Evolutionary conservation across 441 rosid species (phyloP), one percentile per base, ranked within the genome.

Genomic region (Pelargonium cotyledonis): DNA sequence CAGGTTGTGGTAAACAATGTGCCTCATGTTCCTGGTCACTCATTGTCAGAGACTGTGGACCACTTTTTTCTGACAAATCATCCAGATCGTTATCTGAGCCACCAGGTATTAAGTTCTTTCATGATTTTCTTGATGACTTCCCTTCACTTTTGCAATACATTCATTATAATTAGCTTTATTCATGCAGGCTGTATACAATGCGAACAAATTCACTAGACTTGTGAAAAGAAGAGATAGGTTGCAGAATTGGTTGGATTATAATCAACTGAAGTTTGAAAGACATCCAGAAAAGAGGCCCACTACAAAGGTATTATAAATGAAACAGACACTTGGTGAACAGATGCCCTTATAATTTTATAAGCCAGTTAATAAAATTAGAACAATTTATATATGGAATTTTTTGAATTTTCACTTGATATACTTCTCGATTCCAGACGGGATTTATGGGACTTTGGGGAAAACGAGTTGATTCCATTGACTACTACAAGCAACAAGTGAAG

Each of bases 1-100:
- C 85, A 95, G 99, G 99, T 95, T 63, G 96, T 88, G 58, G 93
- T 89, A 65, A 86, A 88, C 80, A 95, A 95, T 61, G 88, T 92
- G 67, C 98, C 97, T 23, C 83, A 62, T 77, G 80, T 82, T 73
- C 67, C 85, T 5, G 90, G 86, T 69, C 83, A 71, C 18, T 84
- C 97, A 4, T 41, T 77, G 40, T 82, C 92, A 0, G 96, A 92
- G 35, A 73, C 90, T 0, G 85, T 92, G 19, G 98, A 89, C 61
- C 85, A 80, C 46, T 95, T 90, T 81, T 95, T 95, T 70, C 85
- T 75, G 78, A 90, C 77, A 46, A 95, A 92, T 78, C 99, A 92
- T 76, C 95, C 96, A 19, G 87, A 85, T 68, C 88, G 88, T 70
- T 95, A 90, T 77, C 97, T 92, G 47, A 84, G 91, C 83, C 98